Base-by-base conservation (phyloP, 75 land plant genomes). In the Chamaecyparis obtusa region DNA sequence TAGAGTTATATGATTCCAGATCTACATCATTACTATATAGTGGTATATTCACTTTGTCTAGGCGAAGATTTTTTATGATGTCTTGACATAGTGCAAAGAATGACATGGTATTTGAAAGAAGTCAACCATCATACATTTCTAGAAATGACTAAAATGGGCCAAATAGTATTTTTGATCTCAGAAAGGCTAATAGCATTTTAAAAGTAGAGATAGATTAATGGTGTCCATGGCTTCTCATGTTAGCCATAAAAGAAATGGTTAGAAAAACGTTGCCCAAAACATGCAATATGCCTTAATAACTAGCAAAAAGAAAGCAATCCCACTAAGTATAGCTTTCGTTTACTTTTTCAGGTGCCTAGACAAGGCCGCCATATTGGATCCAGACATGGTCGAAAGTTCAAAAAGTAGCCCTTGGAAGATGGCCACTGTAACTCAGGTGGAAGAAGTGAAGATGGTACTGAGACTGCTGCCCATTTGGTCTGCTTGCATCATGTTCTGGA, bases 401-500 rank as follows among this genome's bases (percentile, higher is more conserved):
- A 85, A 84, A 78, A 78, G 60, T 51, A 89, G 89, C 54, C 84
- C 89, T 14, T 89, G 91, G 89, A 84, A 83, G 83, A 83, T 91
- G 17, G 86, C 90, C 32, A 96, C 91, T 9, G 90, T 96, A 71
- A 94, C 95, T 41, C 88, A 92, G 75, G 95, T 96, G 55, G 96
- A 96, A 86, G 98, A 96, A 67, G 91, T 96, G 69, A 96, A 95
- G 56, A 87, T 94, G 90, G 88, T 96, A 21, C 30, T 94, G 14
- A 93, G 91, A 85, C 87, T 95, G 78, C 39, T 95, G 19, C 98
- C 98, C 7, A 91, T 96, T n/a, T 92, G 94, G 94, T 91, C 96
- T 24, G 90, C 92, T 4, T 90, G 93, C 86, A 92, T 95, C 81
- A 91, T 95, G 90, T 94, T 96, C 88, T 93, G 96, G 94, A 96